Evolutionary conservation across 2,329 filamentous ascomycete genomes (phyloP).

Genomic region (Trichoderma sp.): DNA sequence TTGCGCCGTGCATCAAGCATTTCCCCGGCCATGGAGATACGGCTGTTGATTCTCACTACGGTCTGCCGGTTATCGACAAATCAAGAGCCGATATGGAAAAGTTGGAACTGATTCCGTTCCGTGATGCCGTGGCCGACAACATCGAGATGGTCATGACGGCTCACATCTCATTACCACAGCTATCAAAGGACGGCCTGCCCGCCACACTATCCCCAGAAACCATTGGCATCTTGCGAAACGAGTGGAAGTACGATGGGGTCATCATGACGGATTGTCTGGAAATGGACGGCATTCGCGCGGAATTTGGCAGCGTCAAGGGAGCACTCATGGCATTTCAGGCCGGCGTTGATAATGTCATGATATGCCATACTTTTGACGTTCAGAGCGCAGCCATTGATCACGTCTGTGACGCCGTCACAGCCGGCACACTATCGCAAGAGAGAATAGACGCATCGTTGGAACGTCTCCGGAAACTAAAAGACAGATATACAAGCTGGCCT

Average conservation of each 20-base stretch:
- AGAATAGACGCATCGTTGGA: constrained; percentile 29
- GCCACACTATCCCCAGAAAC: constrained; percentile 32
- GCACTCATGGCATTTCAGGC: constrained; percentile 33
- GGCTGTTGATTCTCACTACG: constrained; percentile 33
- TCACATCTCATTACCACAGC: constrained; percentile 33
- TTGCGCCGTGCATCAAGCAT: constrained; percentile 34
- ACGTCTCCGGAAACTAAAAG: constrained; percentile 30
- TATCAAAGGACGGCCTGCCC: constrained; percentile 29
- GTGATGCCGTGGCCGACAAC: constrained; percentile 27
- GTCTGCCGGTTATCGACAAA: constrained; percentile 33
- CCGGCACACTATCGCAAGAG: constrained; percentile 26
- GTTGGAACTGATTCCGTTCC: constrained; percentile 32
- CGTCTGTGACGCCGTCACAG: constrained; percentile 29
- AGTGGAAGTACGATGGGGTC: constrained; percentile 30
- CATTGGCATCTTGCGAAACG: constrained; percentile 30
- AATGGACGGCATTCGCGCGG: constrained; percentile 34
- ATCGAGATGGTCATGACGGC: constrained; percentile 37
- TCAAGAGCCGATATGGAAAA: constrained; percentile 29
- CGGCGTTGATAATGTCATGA: constrained; percentile 35
- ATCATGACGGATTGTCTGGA: constrained; percentile 35
- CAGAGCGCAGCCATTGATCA: constrained; percentile 33
- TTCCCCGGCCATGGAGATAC: constrained; percentile 35
- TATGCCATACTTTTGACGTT: constrained; percentile 34
- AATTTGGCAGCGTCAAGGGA: constrained; percentile 32
- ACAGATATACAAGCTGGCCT: constrained; percentile 31